Conservation (phyloP, 2,329 filamentous ascomycete genomes). For the Cercospora nicotianae region DNA sequence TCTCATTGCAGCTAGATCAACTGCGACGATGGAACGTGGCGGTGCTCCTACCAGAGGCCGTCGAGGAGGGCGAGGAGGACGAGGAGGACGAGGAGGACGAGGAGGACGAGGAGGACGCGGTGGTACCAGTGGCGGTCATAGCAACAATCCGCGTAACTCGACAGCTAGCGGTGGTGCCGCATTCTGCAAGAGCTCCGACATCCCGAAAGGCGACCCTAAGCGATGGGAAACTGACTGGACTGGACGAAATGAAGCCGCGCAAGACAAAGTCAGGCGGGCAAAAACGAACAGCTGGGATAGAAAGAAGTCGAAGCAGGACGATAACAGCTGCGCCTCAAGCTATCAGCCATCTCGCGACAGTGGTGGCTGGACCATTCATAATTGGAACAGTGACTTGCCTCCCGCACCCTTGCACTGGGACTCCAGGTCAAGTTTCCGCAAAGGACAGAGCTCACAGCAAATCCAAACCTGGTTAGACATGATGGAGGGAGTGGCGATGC, state of each 20-base stretch:
- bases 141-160: not conserved
- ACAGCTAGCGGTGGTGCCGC: slow-evolving; percentile 17
- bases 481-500: slow-evolving; percentile 8
- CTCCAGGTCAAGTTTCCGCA: slow-evolving; percentile 34
- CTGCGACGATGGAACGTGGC: slow-evolving; percentile 1
- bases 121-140: not conserved
- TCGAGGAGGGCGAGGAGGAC: slow-evolving; percentile 6
- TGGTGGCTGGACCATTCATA: slow-evolving; percentile 27
- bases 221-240: slow-evolving; percentile 25
- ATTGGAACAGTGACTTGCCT: slow-evolving; percentile 50
- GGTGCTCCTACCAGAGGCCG: not conserved
- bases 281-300: not conserved
- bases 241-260: not conserved
- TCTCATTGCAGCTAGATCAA: not conserved
- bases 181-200: slow-evolving; percentile 16
- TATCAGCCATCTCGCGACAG: not conserved
- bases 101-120: slow-evolving; percentile 7
- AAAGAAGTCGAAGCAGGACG: not conserved
- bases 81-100: too few species aligned
- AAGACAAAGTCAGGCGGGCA: not conserved
- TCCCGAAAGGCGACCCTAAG: slow-evolving; percentile 24
- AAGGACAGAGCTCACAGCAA: slow-evolving; percentile 26
- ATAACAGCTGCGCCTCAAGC: not conserved
- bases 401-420: slow-evolving; percentile 53
- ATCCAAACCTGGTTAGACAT: slow-evolving; percentile 35